Conservation (phyloP, 768 basidiomycete genomes). For the Fistulinella prunicolor region DNA sequence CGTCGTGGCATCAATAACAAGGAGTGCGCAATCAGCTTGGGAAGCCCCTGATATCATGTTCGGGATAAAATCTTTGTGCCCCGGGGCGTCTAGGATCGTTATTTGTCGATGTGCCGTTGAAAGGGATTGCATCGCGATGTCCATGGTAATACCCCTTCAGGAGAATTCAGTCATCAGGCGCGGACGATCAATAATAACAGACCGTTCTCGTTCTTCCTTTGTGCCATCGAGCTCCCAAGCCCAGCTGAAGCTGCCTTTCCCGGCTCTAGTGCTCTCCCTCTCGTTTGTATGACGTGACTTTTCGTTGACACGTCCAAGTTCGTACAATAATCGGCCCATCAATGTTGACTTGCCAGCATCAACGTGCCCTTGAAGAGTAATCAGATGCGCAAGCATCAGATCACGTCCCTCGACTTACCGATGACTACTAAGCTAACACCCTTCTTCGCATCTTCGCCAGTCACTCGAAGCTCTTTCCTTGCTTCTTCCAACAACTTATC, state of each 20-base stretch:
- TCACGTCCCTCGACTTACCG: constrained; percentile 46
- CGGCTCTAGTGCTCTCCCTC: constrained; percentile 81
- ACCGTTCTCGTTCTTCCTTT: constrained; percentile 91
- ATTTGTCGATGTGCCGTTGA: constrained; percentile 72
- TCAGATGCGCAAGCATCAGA: constrained; percentile 8
- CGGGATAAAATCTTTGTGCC: constrained; percentile 96
- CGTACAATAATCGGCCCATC: constrained; percentile 93
- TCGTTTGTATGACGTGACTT: constrained; percentile 83
- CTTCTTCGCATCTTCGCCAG: constrained; percentile 56
- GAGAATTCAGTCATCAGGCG: constrained; percentile 7
- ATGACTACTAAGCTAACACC: constrained; percentile 87
- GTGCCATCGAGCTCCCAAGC: constrained; percentile 97
- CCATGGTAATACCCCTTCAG: constrained; percentile 93
- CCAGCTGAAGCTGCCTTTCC: constrained; percentile 96
- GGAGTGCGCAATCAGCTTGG: constrained; percentile 91
- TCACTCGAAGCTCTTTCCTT: constrained; percentile 44
- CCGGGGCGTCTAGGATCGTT: constrained; percentile 95
- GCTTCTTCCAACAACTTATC: constrained; percentile 88
- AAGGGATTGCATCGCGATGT: constrained; percentile 83
- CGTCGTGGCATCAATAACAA: constrained; percentile 85
- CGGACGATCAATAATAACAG: constrained; percentile 13
- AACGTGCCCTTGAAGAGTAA: constrained; percentile 72
- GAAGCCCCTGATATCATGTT: constrained; percentile 99
- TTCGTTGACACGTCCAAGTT: constrained; percentile 84
- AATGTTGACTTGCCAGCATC: constrained; percentile 98